Base-by-base conservation (phyloP, 768 basidiomycete genomes). In the Rhodotorula babjevae region DNA sequence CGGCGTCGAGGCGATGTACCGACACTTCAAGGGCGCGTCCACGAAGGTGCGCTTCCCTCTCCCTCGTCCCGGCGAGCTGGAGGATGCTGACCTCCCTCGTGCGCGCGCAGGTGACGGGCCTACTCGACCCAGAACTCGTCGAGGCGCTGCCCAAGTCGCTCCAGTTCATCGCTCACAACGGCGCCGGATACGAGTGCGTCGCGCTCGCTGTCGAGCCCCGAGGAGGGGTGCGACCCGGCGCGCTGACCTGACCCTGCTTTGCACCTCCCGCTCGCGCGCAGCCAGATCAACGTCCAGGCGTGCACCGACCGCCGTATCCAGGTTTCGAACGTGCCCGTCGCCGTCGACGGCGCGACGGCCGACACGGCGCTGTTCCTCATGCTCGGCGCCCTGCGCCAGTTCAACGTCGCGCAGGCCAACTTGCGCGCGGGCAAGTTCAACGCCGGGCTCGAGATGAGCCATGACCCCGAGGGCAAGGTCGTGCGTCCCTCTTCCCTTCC, bases 331-430 rank as follows among this genome's bases (percentile, higher is more conserved):
- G 94, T 92, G 1, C 92, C 93, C 2, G 87, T 89, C 23, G 91
- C 91, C 7, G 93, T 95, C 61, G 88, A 94, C 81, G 90, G 93
- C 74, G 92, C 89, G 18, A 93, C 92, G 0, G 93, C 93, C 93
- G 91, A 7, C 56, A 91, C 91, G 0, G 92, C 90, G 0, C 83
- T 94, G 42, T 93, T 90, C 80, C 87, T 95, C 65, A 81, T 94
- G 75, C 85, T 94, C 77, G 89, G 91, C 29, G 85, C 89, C 44
- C 79, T 91, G 58, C 87, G 91, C 56, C 88, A 90, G 73, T 93
- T 86, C 79, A 85, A 89, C 18, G 80, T 84, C 60, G 85, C 85
- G 8, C 91, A 92, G 80, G 82, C 82, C 21, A 82, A 82, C 66
- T 77, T 83, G 12, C 76, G 80, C 33, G 62, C 73, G 16, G 82